Base-by-base conservation (phyloP, 140 eudicot genomes). In the Flaveria floridana region DNA sequence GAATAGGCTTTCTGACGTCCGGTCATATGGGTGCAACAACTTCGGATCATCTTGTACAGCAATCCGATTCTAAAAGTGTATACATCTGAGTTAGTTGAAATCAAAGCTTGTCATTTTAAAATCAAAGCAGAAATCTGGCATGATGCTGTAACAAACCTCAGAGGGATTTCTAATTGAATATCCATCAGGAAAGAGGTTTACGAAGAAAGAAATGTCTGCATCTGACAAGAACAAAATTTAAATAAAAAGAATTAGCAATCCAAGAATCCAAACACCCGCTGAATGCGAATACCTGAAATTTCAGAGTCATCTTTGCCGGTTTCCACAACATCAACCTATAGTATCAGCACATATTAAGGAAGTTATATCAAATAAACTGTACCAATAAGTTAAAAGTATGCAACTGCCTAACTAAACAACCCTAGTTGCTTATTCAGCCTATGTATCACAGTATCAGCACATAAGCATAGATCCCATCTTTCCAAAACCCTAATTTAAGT, bases 111-210 rank as follows among this genome's bases (percentile, higher is more conserved):
- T 48, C 28, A 41, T 51, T 44, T 30, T 56, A 15, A 19, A 46
- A 51, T 42, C 44, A 37, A 68, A 53, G 5, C 61, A 44, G 23
- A 64, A 53, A 73, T 25, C 50, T 65, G 9, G 76, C 26, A 25
- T 15, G 13, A 79, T 25, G 47, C 47, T 21, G 42, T 42, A 78
- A 87, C 91, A 68, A 56, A 94, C 99, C 99, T 90, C 96, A 7
- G 81, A 75, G 13, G 95, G 87, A 30, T 94, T 90, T 46, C 86
- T 87, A 68, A 94, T 82, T 0, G 95, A 82, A 83, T 86, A 94
- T 46, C 99, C 97, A 82, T 94, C 99, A 0, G 87, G 95, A 78
- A 76, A 87, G 77, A 94, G 84, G 86, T 83, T 88, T 65, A 94
- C 42, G 39, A 76, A 80, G 88, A 94, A 94, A 47, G 99, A 94